Evolutionary conservation across 179 eudicot genomes (phyloP), one percentile per base, ranked within the genome.

Genomic region (Silene vulgaris): DNA sequence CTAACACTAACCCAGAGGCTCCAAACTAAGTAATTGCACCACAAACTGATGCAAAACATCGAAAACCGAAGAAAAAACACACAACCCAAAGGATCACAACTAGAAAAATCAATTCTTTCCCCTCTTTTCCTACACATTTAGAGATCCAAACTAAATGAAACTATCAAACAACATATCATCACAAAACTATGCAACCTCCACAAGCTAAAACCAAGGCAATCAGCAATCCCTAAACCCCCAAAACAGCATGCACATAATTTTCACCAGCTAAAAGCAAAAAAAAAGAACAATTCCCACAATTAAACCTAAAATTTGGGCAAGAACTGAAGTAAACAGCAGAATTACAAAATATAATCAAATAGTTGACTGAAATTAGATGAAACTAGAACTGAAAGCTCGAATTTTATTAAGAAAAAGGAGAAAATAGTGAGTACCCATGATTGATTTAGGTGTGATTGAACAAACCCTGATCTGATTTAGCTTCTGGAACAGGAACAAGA

Each of bases 401-500:
- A 66, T 13, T 7, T 40, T 0, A 40, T 40, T 8, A 40, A 66
- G 11, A 48, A 23, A 48, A 4, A 66, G 17, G 23, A 13, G 14
- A 50, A 45, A 20, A 8, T 13, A 26, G 60, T 45, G 28, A 45
- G 8, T 69, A 69, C 73, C 73, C 73, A 69, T 69, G 2, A 43
- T 69, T 45, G 57, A 7, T 17, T 9, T 12, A 45, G 73, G 73
- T 61, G 11, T 70, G 35, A 70, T 21, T 59, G 73, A 14, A 48
- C 23, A 1, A 45, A 70, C 73, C 60, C 73, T 70, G 73, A 70
- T 48, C 37, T 21, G 28, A 70, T 70, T 70, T 4, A 50, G 73
- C 60, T 70, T 19, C n/a, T 70, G 29, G 60, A 28, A 17, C 13
- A 40, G 23, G 29, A 45, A 19, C 48, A 5, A 69, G 40, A 11